Base-by-base conservation (phyloP, 2,329 filamentous ascomycete species). In the Lachnellula occidentalis region DNA sequence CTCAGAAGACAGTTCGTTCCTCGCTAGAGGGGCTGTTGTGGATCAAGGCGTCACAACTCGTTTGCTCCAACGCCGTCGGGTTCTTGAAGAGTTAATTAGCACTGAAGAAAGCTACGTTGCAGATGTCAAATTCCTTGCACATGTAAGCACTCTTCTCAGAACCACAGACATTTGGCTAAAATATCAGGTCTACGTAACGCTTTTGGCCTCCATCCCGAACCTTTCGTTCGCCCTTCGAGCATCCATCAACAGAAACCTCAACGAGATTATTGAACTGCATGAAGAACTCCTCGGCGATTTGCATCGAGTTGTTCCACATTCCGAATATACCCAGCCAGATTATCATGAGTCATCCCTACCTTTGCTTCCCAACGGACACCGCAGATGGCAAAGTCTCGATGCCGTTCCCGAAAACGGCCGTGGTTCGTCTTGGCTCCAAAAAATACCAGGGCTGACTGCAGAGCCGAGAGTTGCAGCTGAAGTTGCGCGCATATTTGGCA, bases 41-140 rank as follows among this genome's bases (percentile, higher is more conserved):
- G 90, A 96, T 61, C 80, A 86, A 55, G 83, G 78, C 31, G 85
- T 87, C n/a, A 80, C 81, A 42, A 80, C 85, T 61, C 82, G 92
- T 51, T 82, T 90, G 1, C 71, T 88, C 19, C 87, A 91, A 65
- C 82, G 94, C 57, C 83, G 90, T 14, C 84, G 86, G 58, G 84
- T 95, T 39, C 72, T 97, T 36, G 88, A 94, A 67, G 94, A 97
- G 72, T 75, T 97, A 49, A 83, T 96, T 57, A 80, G 74, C 54
- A 95, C 92, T 0, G 94, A 97, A 70, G 88, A 94, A 68, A 83
- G 86, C 65, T 97, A 97, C 68, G 85, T 97, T 63, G 83, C 86
- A 15, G 92, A 96, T 65, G 72, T 97, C 55, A 90, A 90, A 64
- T 90, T 94, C 61, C 76, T 97, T 56, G 87, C 88, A 68, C 91